Conservation (phyloP, 164 flowering plant species). For the Magnolia changhungtana region DNA sequence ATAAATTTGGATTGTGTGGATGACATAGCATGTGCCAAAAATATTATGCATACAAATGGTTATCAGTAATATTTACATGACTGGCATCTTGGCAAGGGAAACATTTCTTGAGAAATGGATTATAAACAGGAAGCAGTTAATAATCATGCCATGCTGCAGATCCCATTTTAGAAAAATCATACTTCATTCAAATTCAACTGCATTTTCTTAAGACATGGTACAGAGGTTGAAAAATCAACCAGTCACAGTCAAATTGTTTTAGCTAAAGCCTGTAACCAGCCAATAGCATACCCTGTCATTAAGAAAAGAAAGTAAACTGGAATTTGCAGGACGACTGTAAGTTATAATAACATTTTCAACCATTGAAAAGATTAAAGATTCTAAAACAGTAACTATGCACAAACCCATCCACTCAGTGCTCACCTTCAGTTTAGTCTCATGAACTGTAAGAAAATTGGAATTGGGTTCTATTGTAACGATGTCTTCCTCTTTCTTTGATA, state of each 20-base stretch:
- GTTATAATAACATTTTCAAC: neutral
- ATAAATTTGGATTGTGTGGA: no score
- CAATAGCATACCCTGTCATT: neutral
- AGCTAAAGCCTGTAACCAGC: neutral
- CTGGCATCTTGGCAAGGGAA: neutral
- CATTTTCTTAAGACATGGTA: neutral
- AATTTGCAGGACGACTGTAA: neutral
- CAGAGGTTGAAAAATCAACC: neutral
- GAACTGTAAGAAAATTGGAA: slow-evolving; percentile 66
- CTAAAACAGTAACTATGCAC: neutral
- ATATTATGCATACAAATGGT: no score
- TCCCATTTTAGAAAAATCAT: neutral
- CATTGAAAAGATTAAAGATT: neutral
- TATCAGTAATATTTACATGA: neutral
- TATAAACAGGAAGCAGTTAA: neutral
- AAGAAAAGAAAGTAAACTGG: neutral
- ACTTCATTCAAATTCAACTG: neutral
- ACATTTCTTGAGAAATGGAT: neutral
- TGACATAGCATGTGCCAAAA: no score
- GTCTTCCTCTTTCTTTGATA: slow-evolving; percentile 77
- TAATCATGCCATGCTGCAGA: neutral
- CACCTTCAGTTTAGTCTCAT: slow-evolving; percentile 91
- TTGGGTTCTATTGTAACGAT: slow-evolving; percentile 54
- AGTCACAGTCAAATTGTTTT: neutral
- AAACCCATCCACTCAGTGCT: slow-evolving; percentile 7